phyloP scores from a whole-genome alignment of 805 yeast species.

The Sungouiella thailandica region DNA sequence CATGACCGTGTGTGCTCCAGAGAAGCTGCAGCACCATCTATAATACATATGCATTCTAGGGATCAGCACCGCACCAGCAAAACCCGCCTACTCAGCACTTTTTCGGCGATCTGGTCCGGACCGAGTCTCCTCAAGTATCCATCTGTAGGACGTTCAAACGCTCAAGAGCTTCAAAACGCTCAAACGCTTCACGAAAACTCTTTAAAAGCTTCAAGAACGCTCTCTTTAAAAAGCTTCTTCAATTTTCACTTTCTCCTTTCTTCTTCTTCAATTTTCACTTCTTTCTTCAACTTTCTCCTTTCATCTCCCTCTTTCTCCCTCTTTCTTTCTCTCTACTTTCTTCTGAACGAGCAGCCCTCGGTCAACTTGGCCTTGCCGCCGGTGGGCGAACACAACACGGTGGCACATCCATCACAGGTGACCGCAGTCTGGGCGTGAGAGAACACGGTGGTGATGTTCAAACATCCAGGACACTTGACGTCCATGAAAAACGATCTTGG shows the following conservation, averaged over 20 bases:
- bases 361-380: constrained; percentile 99
- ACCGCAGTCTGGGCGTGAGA: constrained; percentile 99
- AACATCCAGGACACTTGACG: constrained; percentile 99
- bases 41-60: constrained; percentile 17
- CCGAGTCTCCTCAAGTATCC: too few species aligned
- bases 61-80: constrained; percentile 1
- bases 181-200: too few species aligned
- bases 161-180: too few species aligned
- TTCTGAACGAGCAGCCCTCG: constrained; percentile 99
- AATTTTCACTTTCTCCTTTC: too few species aligned
- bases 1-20: constrained; percentile 3
- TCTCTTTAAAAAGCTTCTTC: too few species aligned
- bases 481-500: constrained; percentile 99
- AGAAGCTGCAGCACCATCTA: constrained; percentile 6
- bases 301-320: constrained; percentile 9
- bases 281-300: too few species aligned
- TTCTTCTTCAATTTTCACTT: too few species aligned
- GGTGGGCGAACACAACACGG: constrained; percentile 97
- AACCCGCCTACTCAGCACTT: constrained; percentile 15
- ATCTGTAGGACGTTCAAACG: too few species aligned
- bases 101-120: too few species aligned
- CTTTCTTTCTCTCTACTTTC: constrained; percentile 58
- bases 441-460: constrained; percentile 98
- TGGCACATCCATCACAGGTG: constrained; percentile 97
- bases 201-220: too few species aligned